Percentiles rank a stretch among this genome's conserved stretches.
Evolutionary conservation across 192 early-diverging fungal genomes (phyloP).

Genomic region (Coemansia sp.): DNA sequence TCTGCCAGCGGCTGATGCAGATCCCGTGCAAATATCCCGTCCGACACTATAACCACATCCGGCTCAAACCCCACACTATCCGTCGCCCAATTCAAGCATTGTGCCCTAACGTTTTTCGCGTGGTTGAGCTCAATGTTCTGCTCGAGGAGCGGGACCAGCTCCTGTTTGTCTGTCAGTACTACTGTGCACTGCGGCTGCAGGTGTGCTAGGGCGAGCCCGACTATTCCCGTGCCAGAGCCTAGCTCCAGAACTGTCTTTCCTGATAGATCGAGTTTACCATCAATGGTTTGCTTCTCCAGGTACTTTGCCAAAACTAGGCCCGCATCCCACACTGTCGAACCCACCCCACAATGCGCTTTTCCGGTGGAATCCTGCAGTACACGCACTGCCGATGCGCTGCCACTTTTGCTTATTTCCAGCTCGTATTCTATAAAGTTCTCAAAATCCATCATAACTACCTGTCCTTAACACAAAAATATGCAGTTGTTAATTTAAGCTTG

Average conservation of each 20-base stretch:
- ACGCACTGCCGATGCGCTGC: conserved; percentile 7
- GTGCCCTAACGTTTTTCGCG: conserved; percentile 4
- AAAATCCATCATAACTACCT: conserved; percentile 14
- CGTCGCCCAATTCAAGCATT: conserved; percentile 16
- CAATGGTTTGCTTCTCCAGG: conserved; percentile 15
- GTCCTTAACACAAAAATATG: too few relatives aligned
- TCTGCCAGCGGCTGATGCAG: conserved; percentile 35
- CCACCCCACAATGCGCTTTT: conserved; percentile 15
- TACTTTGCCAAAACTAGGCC: conserved; percentile 39
- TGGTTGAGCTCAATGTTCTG: conserved; percentile 30
- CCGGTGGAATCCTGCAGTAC: conserved; percentile 37
- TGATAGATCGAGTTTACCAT: conserved; percentile 16
- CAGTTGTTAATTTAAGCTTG: too few relatives aligned
- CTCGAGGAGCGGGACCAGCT: conserved; percentile 25
- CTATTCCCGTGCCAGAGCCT: conserved; percentile 35
- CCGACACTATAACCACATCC: conserved; percentile 39
- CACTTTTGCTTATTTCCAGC: conserved; percentile 16
- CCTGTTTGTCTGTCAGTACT: conserved; percentile 29
- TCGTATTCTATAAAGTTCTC: conserved; percentile 19
- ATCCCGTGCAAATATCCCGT: conserved; percentile 32
- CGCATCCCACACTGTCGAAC: conserved; percentile 42
- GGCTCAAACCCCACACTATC: neutral
- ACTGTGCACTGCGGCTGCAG: conserved; percentile 25
- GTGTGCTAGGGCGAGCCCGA: conserved; percentile 24
- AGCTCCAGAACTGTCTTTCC: conserved; percentile 37